phyloP scores from a whole-genome alignment of 2,329 filamentous ascomycete genomes.

The Rhytidhysteron rufulum region DNA sequence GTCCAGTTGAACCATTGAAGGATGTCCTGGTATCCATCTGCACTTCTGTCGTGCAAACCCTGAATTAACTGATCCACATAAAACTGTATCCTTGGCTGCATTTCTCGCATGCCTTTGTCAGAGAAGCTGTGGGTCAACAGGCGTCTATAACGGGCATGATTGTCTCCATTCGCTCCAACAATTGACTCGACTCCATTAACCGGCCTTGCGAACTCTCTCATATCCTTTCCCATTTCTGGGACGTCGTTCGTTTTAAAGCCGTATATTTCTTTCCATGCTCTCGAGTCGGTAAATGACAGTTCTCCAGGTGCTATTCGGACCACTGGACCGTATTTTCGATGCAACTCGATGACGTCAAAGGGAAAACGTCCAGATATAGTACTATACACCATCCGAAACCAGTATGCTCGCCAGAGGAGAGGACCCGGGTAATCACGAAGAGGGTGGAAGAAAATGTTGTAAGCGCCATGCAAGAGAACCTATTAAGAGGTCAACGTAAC shows the following conservation, averaged over 20 bases:
- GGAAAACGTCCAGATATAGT: neutral
- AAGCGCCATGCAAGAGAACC: neutral
- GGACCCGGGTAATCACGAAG: neutral
- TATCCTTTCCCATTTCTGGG: neutral
- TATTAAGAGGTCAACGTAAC: neutral
- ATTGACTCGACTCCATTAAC: neutral
- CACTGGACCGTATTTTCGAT: neutral
- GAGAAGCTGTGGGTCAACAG: neutral
- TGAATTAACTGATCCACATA: neutral
- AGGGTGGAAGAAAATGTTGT: neutral
- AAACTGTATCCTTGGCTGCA: neutral
- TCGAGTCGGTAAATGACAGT: neutral
- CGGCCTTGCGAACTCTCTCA: neutral
- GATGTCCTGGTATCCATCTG: neutral
- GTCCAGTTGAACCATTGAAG: neutral
- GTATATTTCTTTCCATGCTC: neutral
- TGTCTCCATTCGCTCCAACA: neutral
- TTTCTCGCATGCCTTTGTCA: neutral
- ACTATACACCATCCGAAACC: neutral
- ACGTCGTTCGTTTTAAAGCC: neutral
- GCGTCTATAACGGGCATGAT: neutral
- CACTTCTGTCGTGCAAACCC: neutral
- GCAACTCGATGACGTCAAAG: neutral
- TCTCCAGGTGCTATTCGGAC: neutral
- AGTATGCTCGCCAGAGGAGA: neutral